Conservation (phyloP, 2,329 filamentous ascomycete species). For the Tympanopsis confertula region DNA sequence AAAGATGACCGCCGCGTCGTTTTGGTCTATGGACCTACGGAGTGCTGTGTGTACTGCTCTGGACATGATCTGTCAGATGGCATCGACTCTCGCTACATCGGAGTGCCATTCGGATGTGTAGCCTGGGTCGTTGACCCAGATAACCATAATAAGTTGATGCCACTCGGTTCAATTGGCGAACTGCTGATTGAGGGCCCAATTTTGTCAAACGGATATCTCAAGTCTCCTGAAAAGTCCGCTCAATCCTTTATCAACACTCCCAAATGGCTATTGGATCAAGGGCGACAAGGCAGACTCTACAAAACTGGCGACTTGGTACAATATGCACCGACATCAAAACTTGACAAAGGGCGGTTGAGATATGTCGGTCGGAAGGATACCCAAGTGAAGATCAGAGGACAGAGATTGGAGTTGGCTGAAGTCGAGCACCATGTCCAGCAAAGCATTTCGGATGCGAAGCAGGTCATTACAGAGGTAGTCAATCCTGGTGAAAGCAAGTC, state of each 20-base stretch:
- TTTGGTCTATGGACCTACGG: too few species aligned
- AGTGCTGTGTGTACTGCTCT: too few species aligned
- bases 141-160: conserved; percentile 4
- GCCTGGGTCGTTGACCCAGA: conserved; percentile 6
- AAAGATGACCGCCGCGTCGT: too few species aligned
- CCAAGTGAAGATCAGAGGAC: conserved; percentile 36
- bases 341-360: conserved; percentile 13
- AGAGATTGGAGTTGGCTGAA: conserved; percentile 28
- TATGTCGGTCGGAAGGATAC: conserved; percentile 30
- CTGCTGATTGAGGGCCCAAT: conserved; percentile 13
- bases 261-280: conserved; percentile 14
- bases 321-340: conserved; percentile 12
- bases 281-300: conserved; percentile 19
- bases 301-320: conserved; percentile 20
- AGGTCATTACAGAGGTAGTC: not conserved
- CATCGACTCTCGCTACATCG: conserved; percentile 11
- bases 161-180: conserved; percentile 9
- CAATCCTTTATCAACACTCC: conserved; percentile 23
- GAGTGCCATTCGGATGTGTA: conserved; percentile 8
- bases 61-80: too few species aligned
- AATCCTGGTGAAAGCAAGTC: not conserved
- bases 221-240: conserved; percentile 22
- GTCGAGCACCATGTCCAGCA: too few species aligned
- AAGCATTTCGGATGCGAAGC: not conserved
- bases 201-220: conserved; percentile 25